These are phyloP conservation scores for Cadophora luteo-olivacea DNA, from an alignment of 2,329 filamentous ascomycete genomes.

Conservation along the genomic window DNA sequence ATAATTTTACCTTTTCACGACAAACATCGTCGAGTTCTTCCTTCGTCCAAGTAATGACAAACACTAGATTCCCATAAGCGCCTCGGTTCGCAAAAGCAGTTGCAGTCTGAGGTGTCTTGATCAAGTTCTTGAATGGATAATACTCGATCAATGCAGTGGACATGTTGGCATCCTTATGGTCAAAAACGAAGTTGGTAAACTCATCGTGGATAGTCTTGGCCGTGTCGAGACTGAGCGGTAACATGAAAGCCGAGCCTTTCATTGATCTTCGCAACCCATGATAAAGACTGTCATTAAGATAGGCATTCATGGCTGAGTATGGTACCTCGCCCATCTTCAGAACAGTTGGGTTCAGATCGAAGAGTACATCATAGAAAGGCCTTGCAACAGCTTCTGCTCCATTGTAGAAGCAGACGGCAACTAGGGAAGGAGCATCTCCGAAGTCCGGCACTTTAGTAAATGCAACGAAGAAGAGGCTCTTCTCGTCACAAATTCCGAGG, in stretches of 20 bases:
- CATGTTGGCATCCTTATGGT: conserved; percentile 28
- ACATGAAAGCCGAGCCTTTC: conserved; percentile 46
- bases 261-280: conserved; percentile 49
- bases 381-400: conserved; percentile 43
- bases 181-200: conserved; percentile 41
- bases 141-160: conserved; percentile 38
- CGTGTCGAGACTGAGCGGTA: conserved; percentile 42
- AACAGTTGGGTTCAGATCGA: conserved; percentile 40
- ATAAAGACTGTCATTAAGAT: conserved; percentile 41
- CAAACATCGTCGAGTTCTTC: conserved; percentile 21
- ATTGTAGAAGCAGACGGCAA: conserved; percentile 43
- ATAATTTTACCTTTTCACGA: conserved; percentile 21
- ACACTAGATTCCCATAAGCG: conserved; percentile 38
- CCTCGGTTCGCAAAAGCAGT: conserved; percentile 41
- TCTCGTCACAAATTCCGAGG: conserved; percentile 10
- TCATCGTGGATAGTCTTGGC: conserved; percentile 41
- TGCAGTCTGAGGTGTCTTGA: conserved; percentile 32
- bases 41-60: conserved; percentile 42
- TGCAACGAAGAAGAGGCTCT: neutral
- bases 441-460: neutral
- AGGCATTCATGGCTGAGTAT: conserved; percentile 44
- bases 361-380: conserved; percentile 40
- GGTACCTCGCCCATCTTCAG: conserved; percentile 42
- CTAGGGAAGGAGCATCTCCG: neutral
- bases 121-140: conserved; percentile 32